Evolutionary conservation across 345 rosid species (phyloP), one percentile per base, ranked within the genome.

Genomic region (Bretschneidera sinensis): DNA sequence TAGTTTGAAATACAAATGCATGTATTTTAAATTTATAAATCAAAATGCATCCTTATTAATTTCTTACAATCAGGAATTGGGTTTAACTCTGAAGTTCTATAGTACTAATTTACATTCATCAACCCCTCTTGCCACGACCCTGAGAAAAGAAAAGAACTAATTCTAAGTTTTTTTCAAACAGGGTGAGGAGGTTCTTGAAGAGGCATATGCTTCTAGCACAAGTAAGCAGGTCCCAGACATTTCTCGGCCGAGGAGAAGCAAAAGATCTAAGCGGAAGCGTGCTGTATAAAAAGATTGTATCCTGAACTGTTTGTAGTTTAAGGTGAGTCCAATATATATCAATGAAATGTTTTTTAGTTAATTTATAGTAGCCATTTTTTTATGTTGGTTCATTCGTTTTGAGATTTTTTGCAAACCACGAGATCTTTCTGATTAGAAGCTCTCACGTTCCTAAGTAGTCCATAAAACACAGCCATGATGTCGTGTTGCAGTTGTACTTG

Each of bases 261-360:
- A 90, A 81, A 78, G 95, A 56, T 82, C 98, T 22, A 89, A 89
- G 83, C 64, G 86, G 57, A 89, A 89, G 76, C 95, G 89, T 31
- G 74, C 96, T 62, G 89, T 87, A 68, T 90, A 72, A 84, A 66
- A 61, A 9, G 62, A 55, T 56, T 55, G 24, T 59, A 43, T 28
- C 25, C 48, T 59, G 51, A 51, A 58, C 49, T 59, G 48, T 60
- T 66, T 78, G 79, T 74, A 67, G 74, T 72, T 72, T 51, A 65
- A 2, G 71, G 79, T 68, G 79, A 77, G 84, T 73, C 57, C 57
- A 70, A 73, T 77, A 68, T 66, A 65, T 67, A 62, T 65, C 64
- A 59, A 60, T 59, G 47, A 64, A 60, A 61, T 74, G 70, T 67
- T 57, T 66, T 67, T 54, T 62, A 58, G 67, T 55, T 62, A 51